Percentiles rank a stretch among this genome's conserved stretches.
Conservation (phyloP, 192 early-diverging fungal species). For the Coemansia sp. region DNA sequence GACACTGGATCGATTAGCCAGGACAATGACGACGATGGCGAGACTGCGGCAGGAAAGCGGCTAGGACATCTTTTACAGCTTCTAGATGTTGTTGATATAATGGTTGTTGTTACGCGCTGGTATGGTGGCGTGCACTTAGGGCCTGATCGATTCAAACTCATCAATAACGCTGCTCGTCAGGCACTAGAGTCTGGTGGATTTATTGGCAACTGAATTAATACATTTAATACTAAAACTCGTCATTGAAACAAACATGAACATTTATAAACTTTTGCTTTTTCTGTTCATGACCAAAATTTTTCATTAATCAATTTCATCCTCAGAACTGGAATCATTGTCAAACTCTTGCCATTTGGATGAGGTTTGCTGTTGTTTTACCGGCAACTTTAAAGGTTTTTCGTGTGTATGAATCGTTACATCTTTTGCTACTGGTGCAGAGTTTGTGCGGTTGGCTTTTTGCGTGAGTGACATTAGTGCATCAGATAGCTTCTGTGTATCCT, state of each 20-base stretch:
- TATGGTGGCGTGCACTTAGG: conserved; percentile 87
- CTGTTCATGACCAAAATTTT: neutral
- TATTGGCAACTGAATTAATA: neutral
- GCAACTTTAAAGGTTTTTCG: neutral
- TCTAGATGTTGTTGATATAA: conserved; percentile 64
- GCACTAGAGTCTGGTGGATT: conserved; percentile 68
- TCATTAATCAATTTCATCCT: neutral
- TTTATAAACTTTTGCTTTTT: neutral
- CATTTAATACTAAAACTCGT: too few relatives aligned
- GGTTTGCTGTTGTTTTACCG: neutral
- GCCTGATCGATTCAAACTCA: conserved; percentile 86
- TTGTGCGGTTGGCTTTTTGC: too few relatives aligned
- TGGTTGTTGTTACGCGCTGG: conserved; percentile 84
- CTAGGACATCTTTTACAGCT: conserved; percentile 81
- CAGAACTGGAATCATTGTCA: conserved; percentile 3
- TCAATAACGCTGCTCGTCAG: conserved; percentile 78
- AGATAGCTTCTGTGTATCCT: too few relatives aligned
- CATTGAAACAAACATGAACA: too few relatives aligned
- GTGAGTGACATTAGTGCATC: too few relatives aligned
- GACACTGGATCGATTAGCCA: conserved; percentile 52
- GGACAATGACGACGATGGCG: conserved; percentile 93
- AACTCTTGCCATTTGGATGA: conserved; percentile 17
- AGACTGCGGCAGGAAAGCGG: conserved; percentile 85
- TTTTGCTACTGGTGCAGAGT: neutral
- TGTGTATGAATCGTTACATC: neutral